Conservation (phyloP, 345 rosid genomes). For the Rhizophora apiculata region DNA sequence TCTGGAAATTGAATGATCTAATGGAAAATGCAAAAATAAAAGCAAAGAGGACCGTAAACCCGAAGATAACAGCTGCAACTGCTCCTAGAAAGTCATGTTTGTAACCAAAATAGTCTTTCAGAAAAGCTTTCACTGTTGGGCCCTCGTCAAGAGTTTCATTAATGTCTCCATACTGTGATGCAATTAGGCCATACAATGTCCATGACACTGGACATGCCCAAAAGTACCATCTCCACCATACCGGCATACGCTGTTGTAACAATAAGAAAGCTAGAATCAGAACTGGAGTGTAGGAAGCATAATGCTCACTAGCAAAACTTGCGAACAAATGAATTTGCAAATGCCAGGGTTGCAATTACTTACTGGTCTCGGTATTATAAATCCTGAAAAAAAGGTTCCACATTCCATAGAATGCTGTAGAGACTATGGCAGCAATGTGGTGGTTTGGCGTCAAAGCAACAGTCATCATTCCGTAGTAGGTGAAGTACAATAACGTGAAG, state of each 20-base stretch:
- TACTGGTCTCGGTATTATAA: constrained; percentile 61
- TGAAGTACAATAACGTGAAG: constrained; percentile 58
- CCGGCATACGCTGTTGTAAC: constrained; percentile 5
- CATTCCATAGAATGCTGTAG: constrained; percentile 45
- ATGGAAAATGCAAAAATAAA: too few species aligned
- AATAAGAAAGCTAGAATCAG: too few species aligned
- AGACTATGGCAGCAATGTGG: constrained; percentile 50
- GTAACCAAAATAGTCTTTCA: too few species aligned
- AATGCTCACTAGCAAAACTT: too few species aligned
- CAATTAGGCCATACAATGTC: constrained; percentile 26
- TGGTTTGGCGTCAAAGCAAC: constrained; percentile 66
- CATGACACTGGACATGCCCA: constrained; percentile 37
- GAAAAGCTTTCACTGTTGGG: neutral
- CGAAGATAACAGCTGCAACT: too few species aligned
- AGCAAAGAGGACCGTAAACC: too few species aligned
- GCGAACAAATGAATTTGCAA: too few species aligned
- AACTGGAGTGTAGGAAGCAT: neutral
- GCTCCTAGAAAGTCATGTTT: too few species aligned
- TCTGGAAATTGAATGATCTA: too few species aligned
- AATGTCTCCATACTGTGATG: constrained; percentile 17
- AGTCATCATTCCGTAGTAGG: constrained; percentile 71
- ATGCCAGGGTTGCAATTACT: constrained; percentile 2
- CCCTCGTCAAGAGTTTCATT: neutral
- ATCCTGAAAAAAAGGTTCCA: constrained; percentile 50
- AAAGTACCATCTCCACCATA: constrained; percentile 47